A percentile compares a stretch with the other conserved stretches of the same genome.
Evolutionary conservation across 371 early-diverging fungal genomes (phyloP).

Genomic region (Mucor saturninus): DNA sequence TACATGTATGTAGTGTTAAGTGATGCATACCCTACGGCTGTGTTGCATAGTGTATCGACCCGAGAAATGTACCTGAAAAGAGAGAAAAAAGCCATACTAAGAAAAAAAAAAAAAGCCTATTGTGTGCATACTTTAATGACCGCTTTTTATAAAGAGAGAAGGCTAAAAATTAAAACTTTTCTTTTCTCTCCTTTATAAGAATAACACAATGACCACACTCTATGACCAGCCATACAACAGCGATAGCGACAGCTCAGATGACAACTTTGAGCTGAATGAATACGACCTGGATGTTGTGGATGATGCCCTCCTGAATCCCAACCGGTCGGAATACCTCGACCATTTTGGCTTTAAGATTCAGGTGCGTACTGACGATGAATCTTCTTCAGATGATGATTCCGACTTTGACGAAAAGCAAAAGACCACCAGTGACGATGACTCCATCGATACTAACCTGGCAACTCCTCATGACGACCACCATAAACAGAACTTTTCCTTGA

Average conservation of each 20-base stretch:
- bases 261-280: slow-evolving; percentile 23
- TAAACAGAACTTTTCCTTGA: not conserved
- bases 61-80: too few species aligned
- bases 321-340: slow-evolving; percentile 42
- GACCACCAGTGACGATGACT: slow-evolving; percentile 17
- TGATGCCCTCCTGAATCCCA: slow-evolving; percentile 41
- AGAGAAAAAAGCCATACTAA: too few species aligned
- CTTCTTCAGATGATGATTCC: slow-evolving; percentile 37
- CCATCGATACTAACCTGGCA: slow-evolving; percentile 8
- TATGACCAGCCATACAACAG: slow-evolving; percentile 9
- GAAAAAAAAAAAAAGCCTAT: too few species aligned
- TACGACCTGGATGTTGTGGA: slow-evolving; percentile 53
- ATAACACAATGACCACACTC: slow-evolving; percentile 11
- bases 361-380: slow-evolving; percentile 52
- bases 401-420: slow-evolving; percentile 14
- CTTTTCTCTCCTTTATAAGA: too few species aligned
- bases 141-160: not conserved
- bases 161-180: too few species aligned
- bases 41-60: too few species aligned
- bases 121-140: not conserved
- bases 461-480: slow-evolving; percentile 10
- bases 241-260: slow-evolving; percentile 11
- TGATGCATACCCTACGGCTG: too few species aligned
- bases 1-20: too few species aligned
- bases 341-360: slow-evolving; percentile 52